Conservation (phyloP, 176 grass and related monocot species). For the Lolium perenne region DNA sequence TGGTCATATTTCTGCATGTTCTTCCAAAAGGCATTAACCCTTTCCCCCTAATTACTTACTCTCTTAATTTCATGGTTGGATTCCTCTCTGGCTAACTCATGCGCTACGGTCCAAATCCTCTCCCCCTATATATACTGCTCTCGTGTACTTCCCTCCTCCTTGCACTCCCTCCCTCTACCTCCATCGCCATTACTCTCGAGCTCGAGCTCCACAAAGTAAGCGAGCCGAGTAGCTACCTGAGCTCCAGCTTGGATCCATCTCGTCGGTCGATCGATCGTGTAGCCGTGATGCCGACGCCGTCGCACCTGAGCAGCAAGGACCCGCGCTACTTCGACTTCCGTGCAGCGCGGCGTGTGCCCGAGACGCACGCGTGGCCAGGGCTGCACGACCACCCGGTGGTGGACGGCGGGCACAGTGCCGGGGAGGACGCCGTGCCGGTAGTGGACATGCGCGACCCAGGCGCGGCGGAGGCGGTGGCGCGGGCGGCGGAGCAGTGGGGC, state of each 20-base stretch:
- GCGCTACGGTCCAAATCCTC: conserved; percentile 49
- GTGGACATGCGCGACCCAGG: conserved; percentile 56
- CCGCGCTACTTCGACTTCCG: conserved; percentile 54
- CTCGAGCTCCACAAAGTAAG: conserved; percentile 23
- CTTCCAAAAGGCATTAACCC: neutral
- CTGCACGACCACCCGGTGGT: conserved; percentile 71
- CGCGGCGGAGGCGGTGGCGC: conserved; percentile 21
- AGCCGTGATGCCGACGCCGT: conserved; percentile 55
- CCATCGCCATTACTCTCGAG: conserved; percentile 23
- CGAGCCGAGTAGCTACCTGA: neutral
- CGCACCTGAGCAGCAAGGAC: conserved; percentile 51
- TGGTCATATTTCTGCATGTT: conserved; percentile 6
- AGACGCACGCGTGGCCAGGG: conserved; percentile 83
- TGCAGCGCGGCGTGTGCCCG: conserved; percentile 62
- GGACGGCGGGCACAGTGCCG: conserved; percentile 31
- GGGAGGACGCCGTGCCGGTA: conserved; percentile 63
- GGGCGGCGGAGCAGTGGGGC: conserved; percentile 81
- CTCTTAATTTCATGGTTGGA: conserved; percentile 6
- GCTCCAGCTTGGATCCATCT: no score
- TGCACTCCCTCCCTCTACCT: conserved; percentile 20
- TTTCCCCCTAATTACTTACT: neutral
- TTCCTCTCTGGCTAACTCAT: neutral
- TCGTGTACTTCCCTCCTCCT: conserved; percentile 48
- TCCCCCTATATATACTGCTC: conserved; percentile 50
- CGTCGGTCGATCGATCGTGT: neutral